phyloP scores from a whole-genome alignment of 306 rosid species.

The Dryas alaskensis region DNA sequence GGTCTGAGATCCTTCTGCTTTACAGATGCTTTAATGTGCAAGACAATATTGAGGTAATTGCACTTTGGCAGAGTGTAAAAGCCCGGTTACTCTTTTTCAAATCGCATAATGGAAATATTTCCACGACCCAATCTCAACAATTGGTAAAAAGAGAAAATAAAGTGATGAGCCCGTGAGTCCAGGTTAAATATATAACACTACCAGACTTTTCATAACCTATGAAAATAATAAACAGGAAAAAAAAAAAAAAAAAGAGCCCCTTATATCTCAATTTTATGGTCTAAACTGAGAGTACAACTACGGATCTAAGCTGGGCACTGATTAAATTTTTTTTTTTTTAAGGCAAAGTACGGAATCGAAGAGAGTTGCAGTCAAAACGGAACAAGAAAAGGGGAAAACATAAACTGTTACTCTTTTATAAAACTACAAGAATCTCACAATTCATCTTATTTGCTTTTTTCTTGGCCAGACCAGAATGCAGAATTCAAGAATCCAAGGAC shows the following conservation, averaged over 20 bases:
- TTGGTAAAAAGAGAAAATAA: background rate
- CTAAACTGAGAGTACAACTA: background rate
- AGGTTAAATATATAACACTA: background rate
- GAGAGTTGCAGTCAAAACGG: background rate
- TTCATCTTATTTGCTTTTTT: too few species aligned
- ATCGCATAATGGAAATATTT: background rate
- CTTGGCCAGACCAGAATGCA: too few species aligned
- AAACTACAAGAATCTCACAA: too few species aligned
- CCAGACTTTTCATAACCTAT: background rate
- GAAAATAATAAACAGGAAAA: background rate
- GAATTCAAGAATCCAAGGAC: too few species aligned
- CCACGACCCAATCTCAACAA: background rate
- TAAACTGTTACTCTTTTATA: too few species aligned
- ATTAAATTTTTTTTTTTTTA: background rate
- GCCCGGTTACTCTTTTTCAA: background rate
- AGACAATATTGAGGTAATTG: background rate
- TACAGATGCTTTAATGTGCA: background rate
- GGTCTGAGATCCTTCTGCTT: background rate
- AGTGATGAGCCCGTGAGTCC: background rate
- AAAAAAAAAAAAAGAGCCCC: background rate
- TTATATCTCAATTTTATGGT: too few species aligned
- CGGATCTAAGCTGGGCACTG: background rate
- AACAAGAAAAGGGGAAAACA: too few species aligned
- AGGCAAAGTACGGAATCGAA: background rate
- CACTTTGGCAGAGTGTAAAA: background rate